Base-by-base conservation (phyloP, 371 early-diverging fungal species). In the Circinella minor region DNA sequence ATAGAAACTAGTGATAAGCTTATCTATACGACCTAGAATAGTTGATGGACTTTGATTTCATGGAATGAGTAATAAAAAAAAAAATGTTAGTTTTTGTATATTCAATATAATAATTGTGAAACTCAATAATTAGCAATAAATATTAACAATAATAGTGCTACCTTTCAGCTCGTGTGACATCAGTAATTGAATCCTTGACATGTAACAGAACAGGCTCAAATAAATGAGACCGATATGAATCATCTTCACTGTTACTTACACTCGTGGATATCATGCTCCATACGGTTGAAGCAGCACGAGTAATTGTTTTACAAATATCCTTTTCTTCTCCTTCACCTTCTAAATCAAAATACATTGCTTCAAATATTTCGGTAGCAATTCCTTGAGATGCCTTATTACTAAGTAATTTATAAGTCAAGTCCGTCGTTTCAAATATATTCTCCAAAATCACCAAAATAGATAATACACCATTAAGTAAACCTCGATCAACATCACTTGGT, bases 151-250 rank as follows among this genome's bases (percentile, higher is more conserved):
- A 1, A 27, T 27, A 27, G 27, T 27, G 27, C 27, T 27, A 86
- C 87, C 87, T 86, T 46, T 77, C 77, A 59, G 77, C 57, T 62
- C 75, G 82, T 4, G 66, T 74, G 49, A 87, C 70, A 65, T 89
- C 77, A 5, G 71, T 69, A 43, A 89, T 81, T 8, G 84, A 81
- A 14, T 63, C 37, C 63, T 75, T 81, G 18, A 86, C 71, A n/a
- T 82, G 85, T 0, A 71, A 70, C 4, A 79, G 67, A 63, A 70
- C 37, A 27, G 63, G 60, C 4, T 36, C 37, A 18, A 51, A 38
- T 5, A 62, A 36, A 57, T 1, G 20, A 7, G 57, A 57, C n/a
- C 57, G 57, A 34, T 57, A 57, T 10, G 57, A 18, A 4, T 57
- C 36, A 57, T 57, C 43, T n/a, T 37, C 18, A 62, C 27, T 27